These are phyloP conservation scores for Mycena capillaripes DNA, from an alignment of 768 basidiomycete genomes.

Conservation along the genomic window DNA sequence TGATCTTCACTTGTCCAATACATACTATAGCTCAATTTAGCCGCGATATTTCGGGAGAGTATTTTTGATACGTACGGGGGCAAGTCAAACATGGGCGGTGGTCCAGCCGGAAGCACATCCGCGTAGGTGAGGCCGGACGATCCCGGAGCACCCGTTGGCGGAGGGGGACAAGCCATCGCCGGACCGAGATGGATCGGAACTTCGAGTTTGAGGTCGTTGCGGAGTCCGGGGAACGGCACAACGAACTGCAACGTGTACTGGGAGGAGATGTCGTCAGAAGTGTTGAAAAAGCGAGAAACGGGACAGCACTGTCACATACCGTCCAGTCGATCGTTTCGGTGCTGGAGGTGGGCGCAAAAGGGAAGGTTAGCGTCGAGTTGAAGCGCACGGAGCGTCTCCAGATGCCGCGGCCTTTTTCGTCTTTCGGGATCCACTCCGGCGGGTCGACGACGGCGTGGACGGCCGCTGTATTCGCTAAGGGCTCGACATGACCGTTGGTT, in stretches of 20 bases:
- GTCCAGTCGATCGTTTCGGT: slow-evolving; percentile 8
- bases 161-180: slow-evolving; percentile 3
- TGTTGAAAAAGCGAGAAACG: background rate
- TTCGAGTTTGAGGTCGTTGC: slow-evolving; percentile 16
- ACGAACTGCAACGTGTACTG: slow-evolving; percentile 15
- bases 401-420: slow-evolving; percentile 1
- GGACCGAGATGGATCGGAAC: slow-evolving; percentile 10
- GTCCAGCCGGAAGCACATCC: slow-evolving; percentile 18
- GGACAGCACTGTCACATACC: background rate
- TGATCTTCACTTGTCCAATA: slow-evolving; percentile 18
- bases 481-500: no score
- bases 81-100: slow-evolving; percentile 19
- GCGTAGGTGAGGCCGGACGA: slow-evolving; percentile 18
- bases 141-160: background rate
- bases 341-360: slow-evolving; percentile 8
- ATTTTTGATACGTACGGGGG: slow-evolving; percentile 16
- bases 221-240: slow-evolving; percentile 14
- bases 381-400: slow-evolving; percentile 7
- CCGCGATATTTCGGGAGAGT: background rate
- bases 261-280: background rate
- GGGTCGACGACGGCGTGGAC: background rate
- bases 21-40: background rate
- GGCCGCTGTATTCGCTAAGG: background rate
- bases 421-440: slow-evolving; percentile 19
- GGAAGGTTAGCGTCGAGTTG: slow-evolving; percentile 1